phyloP scores from a whole-genome alignment of 495 filamentous ascomycete genomes.

The Penicillium mononematosum region DNA sequence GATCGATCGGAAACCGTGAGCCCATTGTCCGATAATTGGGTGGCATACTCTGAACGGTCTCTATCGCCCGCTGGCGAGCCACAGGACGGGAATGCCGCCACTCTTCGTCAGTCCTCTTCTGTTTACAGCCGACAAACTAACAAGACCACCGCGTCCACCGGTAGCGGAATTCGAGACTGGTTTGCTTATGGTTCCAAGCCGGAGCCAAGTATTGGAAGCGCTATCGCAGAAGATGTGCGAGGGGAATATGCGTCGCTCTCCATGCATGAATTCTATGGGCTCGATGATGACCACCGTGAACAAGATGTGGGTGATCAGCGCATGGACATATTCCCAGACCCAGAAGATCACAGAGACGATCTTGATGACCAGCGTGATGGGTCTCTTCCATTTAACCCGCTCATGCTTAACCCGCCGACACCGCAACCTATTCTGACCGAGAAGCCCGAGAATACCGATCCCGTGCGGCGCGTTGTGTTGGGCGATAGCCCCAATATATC shows the following conservation, averaged over 20 bases:
- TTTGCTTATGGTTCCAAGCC: slow-evolving; percentile 35
- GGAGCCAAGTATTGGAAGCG: slow-evolving; percentile 31
- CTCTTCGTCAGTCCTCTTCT: slow-evolving; percentile 43
- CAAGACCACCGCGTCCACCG: slow-evolving; percentile 35
- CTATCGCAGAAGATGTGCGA: slow-evolving; percentile 37
- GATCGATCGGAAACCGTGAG: slow-evolving; percentile 37
- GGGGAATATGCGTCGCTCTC: slow-evolving; percentile 46
- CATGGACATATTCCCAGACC: slow-evolving; percentile 48
- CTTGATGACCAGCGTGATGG: slow-evolving; percentile 35
- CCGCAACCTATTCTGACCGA: slow-evolving; percentile 38
- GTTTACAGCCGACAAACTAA: slow-evolving; percentile 44
- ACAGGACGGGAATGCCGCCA: slow-evolving; percentile 31
- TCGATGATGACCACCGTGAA: slow-evolving; percentile 37
- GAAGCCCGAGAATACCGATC: slow-evolving; percentile 25
- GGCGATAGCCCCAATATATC: slow-evolving; percentile 39
- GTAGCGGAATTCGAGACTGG: slow-evolving; percentile 41
- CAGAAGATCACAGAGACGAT: slow-evolving; percentile 43
- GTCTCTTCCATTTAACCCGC: slow-evolving; percentile 44
- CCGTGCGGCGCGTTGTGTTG: slow-evolving; percentile 31
- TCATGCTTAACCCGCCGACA: slow-evolving; percentile 55
- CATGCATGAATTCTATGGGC: slow-evolving; percentile 38
- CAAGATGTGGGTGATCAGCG: slow-evolving; percentile 41
- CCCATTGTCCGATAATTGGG: slow-evolving; percentile 57
- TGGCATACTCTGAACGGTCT: slow-evolving; percentile 57
- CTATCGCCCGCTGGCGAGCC: slow-evolving; percentile 41